Base-by-base conservation (phyloP, 331 rosid genomes). In the Telfairia occidentalis region DNA sequence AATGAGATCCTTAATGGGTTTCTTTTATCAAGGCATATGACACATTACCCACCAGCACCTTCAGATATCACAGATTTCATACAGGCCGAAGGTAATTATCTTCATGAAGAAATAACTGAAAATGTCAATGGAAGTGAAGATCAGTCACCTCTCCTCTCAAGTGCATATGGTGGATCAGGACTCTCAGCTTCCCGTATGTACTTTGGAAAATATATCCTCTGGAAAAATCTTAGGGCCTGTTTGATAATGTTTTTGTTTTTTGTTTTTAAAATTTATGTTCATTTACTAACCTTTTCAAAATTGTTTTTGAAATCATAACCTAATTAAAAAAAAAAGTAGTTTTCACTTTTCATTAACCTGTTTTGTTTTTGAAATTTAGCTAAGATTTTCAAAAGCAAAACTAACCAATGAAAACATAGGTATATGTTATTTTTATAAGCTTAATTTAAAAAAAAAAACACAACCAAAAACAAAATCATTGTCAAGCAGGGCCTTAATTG, bases 1-100 rank as follows among this genome's bases (percentile, higher is more conserved):
- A 94, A 94, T 77, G 98, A 94, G 89, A 89, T 94, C 88, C 97
- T 94, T 26, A 94, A 94, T 79, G 98, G 98, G 45, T 89, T 91
- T 84, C 97, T 94, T 81, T 83, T 87, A 69, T 85, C 96, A 78
- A 85, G 96, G 87, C 90, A 88, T 82, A 87, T 85, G 80, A 85
- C 96, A 78, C 86, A 92, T 28, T 80, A 81, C 63, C 98, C 98
- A 23, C 97, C 95, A 34, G 78, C 86, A 79, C 98, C 98, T 75
- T 80, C 91, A 13, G 91, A 84, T 77, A 82, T 86, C 80, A 73
- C 59, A 83, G 85, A 77, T 71, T 66, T 83, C 81, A 81, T 30
- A 55, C 83, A 77, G 73, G 78, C 60, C 73, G 61, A 75, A 78
- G 84, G 75, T 70, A 85, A 83, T 84, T 72, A 81, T 60, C 76